Evolutionary conservation across 2,329 filamentous ascomycete genomes (phyloP), one percentile per base, ranked within the genome.

Genomic region (Trichoderma koningiopsis): DNA sequence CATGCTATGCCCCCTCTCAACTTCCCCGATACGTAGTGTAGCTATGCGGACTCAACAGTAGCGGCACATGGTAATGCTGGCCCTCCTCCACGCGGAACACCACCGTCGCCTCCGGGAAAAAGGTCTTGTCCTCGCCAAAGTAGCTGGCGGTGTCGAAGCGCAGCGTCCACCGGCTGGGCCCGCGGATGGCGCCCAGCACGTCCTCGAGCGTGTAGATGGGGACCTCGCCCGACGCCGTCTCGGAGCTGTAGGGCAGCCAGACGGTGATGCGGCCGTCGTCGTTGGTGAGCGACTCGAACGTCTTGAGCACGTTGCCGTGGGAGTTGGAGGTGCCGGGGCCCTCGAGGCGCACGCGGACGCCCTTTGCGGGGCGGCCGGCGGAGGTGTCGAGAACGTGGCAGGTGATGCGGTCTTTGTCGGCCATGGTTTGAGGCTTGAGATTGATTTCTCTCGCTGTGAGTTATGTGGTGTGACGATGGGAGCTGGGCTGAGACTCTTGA

Each of bases 311-410:
- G 58, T 78, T 76, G 69, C 79, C 76, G 52, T 77, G 74, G 37
- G 24, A n/a, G 59, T 3, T 33, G 60, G 6, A 31, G 69, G 24
- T 40, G 65, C 40, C 33, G 58, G 77, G 79, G 6, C 85, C 85
- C 60, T 88, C 82, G 27, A 94, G 87, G 67, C 86, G 88, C 69
- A 94, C 91, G 72, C 85, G 84, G 75, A 96, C 87, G 71, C 84
- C 83, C 68, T 84, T 80, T 19, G 88, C 92, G 27, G 92, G 92
- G 69, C 85, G 86, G 76, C 92, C 92, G 71, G 86, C 82, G n/a
- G 89, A 87, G 13, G 92, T 95, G 84, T 96, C 92, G 78, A 96
- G 92, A 79, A 94, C 88, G 84, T 96, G 92, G 84, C 92, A 95
- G 79, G 92, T 95, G 76, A 96, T 95, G 77, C 88, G 88, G 77